Percentiles rank a stretch among this genome's conserved stretches.
These are phyloP conservation scores for Pecoramyces ruminantium DNA, from an alignment of 192 early-diverging fungal species.

Conservation along the genomic window DNA sequence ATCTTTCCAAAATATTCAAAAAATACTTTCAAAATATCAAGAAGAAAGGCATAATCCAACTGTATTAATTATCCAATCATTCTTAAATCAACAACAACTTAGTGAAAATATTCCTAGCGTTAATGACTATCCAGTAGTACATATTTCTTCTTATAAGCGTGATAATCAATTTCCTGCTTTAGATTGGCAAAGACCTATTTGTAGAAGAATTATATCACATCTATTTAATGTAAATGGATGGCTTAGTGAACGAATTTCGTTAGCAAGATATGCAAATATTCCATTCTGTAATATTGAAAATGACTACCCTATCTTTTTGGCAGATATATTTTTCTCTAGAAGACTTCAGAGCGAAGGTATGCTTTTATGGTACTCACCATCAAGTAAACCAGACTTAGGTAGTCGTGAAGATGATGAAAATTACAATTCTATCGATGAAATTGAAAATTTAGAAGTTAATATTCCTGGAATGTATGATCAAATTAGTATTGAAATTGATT, in stretches of 20 bases:
- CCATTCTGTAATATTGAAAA: constrained; percentile 79
- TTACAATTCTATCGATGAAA: constrained; percentile 19
- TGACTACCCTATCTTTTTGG: constrained; percentile 62
- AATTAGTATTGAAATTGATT: constrained; percentile 71
- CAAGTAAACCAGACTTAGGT: constrained; percentile 67
- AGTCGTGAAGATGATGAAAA: constrained; percentile 71
- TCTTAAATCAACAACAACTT: constrained; percentile 21
- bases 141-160: constrained; percentile 48
- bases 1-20: constrained; percentile 35
- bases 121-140: constrained; percentile 49
- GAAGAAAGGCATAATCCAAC: constrained; percentile 41
- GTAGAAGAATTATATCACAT: constrained; percentile 54
- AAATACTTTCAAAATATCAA: constrained; percentile 37
- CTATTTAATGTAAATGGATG: constrained; percentile 58
- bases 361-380: constrained; percentile 80
- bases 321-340: constrained; percentile 74
- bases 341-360: constrained; percentile 58
- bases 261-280: constrained; percentile 65
- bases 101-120: constrained; percentile 23
- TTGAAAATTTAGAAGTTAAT: constrained; percentile 57
- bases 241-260: constrained; percentile 49
- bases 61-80: constrained; percentile 58
- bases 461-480: constrained; percentile 53
- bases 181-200: constrained; percentile 64
- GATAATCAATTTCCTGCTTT: constrained; percentile 59